These are phyloP conservation scores for Elaphomyces granulatus DNA, from an alignment of 495 filamentous ascomycete genomes.

Conservation along the genomic window DNA sequence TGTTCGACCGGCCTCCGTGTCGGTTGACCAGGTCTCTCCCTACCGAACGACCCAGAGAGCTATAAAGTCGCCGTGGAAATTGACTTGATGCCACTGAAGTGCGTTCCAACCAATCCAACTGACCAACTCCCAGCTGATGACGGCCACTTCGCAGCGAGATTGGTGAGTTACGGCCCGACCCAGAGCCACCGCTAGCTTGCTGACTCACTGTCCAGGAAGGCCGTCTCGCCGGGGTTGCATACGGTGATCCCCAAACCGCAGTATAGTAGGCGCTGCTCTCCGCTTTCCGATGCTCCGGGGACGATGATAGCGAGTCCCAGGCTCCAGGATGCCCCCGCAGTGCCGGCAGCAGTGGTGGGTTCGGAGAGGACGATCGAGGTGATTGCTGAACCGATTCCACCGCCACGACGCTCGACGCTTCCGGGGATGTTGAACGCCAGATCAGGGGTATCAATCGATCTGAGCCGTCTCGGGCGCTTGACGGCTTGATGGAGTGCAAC, in stretches of 20 bases:
- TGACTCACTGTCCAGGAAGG: constrained; percentile 32
- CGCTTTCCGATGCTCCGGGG: constrained; percentile 28
- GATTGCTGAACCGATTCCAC: constrained; percentile 23
- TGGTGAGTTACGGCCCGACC: constrained; percentile 26
- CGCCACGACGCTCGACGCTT: constrained; percentile 26
- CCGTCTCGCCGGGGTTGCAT: constrained; percentile 39
- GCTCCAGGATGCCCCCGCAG: constrained; percentile 19
- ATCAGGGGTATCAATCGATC: constrained; percentile 19
- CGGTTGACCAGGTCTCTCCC: constrained; percentile 13
- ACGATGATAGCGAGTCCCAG: constrained; percentile 27
- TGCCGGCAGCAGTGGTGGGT: constrained; percentile 21
- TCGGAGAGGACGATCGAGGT: constrained; percentile 16
- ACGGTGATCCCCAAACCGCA: constrained; percentile 62
- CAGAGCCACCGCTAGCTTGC: constrained; percentile 22
- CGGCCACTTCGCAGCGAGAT: constrained; percentile 14
- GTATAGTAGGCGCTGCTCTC: constrained; percentile 43
- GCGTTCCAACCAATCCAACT: neutral
- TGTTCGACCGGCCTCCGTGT: constrained; percentile 31
- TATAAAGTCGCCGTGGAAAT: constrained; percentile 6
- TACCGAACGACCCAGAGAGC: constrained; percentile 14
- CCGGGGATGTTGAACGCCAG: constrained; percentile 23
- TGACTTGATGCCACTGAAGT: constrained; percentile 4
- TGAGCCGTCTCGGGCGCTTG: constrained; percentile 20
- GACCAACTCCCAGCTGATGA: constrained; percentile 1
- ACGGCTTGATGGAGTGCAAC: constrained; percentile 19